Evolutionary conservation across 345 rosid genomes (phyloP).

Genomic region (Eucalyptus rudis): DNA sequence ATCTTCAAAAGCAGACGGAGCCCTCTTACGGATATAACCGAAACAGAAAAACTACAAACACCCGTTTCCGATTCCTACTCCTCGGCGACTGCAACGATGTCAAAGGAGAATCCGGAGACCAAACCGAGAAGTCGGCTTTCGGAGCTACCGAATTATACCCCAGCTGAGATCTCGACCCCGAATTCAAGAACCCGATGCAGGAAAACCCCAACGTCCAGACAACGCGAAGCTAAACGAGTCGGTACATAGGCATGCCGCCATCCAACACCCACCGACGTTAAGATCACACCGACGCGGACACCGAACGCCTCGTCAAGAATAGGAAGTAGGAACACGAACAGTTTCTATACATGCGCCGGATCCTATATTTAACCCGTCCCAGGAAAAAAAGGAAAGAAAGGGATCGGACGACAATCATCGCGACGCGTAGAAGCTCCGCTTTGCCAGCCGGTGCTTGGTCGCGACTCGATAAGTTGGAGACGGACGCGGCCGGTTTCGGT

Average conservation of each 20-base stretch:
- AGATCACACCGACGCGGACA: neutral
- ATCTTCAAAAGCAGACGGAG: conserved; percentile 24
- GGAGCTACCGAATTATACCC: neutral
- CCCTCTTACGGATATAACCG: neutral
- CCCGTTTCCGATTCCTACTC: neutral
- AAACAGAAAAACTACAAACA: neutral
- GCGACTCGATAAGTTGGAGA: neutral
- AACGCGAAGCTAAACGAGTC: neutral
- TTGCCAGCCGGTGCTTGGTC: neutral
- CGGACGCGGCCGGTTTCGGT: neutral
- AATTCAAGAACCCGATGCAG: neutral
- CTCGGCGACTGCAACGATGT: neutral
- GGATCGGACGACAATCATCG: neutral
- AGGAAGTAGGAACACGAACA: neutral
- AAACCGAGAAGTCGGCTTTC: neutral
- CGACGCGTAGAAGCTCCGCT: neutral
- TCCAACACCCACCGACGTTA: neutral
- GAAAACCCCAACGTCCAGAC: neutral
- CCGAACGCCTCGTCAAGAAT: neutral
- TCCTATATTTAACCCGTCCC: neutral
- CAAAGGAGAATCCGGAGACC: neutral
- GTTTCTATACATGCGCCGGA: neutral
- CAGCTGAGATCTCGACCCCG: neutral
- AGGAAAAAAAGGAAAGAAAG: neutral
- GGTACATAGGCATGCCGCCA: neutral